Conservation (phyloP, 441 rosid species). For the Erodium trifolium region DNA sequence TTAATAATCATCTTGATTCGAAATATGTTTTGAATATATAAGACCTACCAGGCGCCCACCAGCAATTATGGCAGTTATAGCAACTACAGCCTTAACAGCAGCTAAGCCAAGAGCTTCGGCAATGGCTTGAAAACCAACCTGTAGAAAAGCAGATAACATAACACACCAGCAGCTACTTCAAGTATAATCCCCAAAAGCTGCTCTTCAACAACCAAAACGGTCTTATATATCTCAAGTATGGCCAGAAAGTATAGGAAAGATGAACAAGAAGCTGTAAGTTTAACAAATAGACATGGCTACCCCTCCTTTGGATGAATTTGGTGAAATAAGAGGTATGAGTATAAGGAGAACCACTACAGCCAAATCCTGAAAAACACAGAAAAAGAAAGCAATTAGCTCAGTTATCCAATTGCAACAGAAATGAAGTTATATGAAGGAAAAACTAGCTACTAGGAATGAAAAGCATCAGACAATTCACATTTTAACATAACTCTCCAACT, state of each 20-base stretch:
- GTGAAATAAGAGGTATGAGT: constrained; percentile 95
- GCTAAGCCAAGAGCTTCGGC: constrained; percentile 98
- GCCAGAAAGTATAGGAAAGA: constrained; percentile 14
- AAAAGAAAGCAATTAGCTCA: constrained; percentile 15
- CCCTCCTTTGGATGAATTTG: constrained; percentile 99
- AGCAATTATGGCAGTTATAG: constrained; percentile 90
- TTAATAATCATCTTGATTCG: background rate
- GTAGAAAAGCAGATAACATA: constrained; percentile 27
- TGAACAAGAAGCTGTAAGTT: constrained; percentile 10
- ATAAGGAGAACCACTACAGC: constrained; percentile 97
- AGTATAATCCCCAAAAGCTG: background rate
- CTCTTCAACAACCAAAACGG: constrained; percentile 7
- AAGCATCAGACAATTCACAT: background rate
- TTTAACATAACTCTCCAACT: background rate
- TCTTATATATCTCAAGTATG: constrained; percentile 9
- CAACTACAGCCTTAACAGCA: constrained; percentile 93
- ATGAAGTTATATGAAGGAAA: constrained; percentile 12
- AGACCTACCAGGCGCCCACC: constrained; percentile 91
- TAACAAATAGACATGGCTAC: constrained; percentile 35
- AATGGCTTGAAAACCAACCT: constrained; percentile 94
- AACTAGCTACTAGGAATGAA: background rate
- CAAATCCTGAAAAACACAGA: constrained; percentile 65
- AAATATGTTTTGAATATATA: constrained; percentile 12
- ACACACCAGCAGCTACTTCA: background rate
- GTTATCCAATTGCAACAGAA: constrained; percentile 11